phyloP scores from a whole-genome alignment of 768 basidiomycete species.

The Pleurotus platypus region DNA sequence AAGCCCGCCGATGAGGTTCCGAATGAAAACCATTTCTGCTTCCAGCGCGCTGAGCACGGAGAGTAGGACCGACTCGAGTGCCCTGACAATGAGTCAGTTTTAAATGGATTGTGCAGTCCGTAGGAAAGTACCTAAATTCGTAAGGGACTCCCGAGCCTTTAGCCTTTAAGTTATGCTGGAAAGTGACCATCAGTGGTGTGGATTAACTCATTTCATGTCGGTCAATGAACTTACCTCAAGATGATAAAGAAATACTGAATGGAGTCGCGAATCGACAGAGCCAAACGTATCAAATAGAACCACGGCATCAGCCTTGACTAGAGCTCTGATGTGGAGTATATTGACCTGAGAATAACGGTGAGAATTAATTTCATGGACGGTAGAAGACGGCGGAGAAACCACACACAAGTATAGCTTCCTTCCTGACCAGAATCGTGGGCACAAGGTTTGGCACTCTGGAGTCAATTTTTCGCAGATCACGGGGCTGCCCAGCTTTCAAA shows the following conservation, averaged over 20 bases:
- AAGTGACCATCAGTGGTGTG: not conserved
- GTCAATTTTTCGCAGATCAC: conserved; percentile 96
- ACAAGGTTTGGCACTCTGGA: conserved; percentile 91
- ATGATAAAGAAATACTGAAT: conserved; percentile 86
- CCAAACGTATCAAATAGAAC: conserved; percentile 92
- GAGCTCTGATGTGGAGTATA: conserved; percentile 90
- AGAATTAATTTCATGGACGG: conserved; percentile 2
- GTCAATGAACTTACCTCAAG: conserved; percentile 54
- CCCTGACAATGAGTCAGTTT: conserved; percentile 44
- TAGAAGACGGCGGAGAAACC: not conserved
- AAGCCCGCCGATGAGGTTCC: conserved; percentile 85
- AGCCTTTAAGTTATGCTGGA: conserved; percentile 78
- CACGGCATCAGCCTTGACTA: conserved; percentile 90
- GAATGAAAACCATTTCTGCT: conserved; percentile 93
- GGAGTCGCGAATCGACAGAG: conserved; percentile 78
- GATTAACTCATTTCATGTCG: not conserved
- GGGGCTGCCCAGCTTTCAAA: conserved; percentile 50
- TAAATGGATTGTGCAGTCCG: conserved; percentile 5
- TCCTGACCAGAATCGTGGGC: conserved; percentile 87
- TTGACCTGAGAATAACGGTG: conserved; percentile 57
- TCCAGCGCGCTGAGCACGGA: conserved; percentile 91
- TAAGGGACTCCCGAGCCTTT: conserved; percentile 73
- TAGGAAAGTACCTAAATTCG: conserved; percentile 69
- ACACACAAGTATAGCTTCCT: conserved; percentile 82
- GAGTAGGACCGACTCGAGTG: conserved; percentile 88